These are phyloP conservation scores for Candida piceae DNA, from an alignment of 805 yeast species.

Conservation along the genomic window DNA sequence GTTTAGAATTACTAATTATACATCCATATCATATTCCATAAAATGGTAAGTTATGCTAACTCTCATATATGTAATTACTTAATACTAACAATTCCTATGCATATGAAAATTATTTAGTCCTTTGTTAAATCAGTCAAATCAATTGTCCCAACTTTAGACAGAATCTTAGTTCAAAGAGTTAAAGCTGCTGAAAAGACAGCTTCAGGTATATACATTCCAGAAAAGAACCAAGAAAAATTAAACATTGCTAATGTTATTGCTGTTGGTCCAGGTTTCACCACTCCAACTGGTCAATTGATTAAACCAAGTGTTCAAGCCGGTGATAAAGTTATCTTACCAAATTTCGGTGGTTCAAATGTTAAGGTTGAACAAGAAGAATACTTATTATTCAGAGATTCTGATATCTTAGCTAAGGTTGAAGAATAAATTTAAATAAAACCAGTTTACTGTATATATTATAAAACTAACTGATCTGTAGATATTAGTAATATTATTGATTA, in stretches of 20 bases:
- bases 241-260: constrained; percentile 90
- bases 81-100: too few relatives aligned
- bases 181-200: constrained; percentile 91
- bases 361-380: constrained; percentile 65
- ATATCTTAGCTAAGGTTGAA: constrained; percentile 89
- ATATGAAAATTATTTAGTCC: constrained; percentile 33
- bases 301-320: constrained; percentile 79
- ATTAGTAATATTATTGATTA: too few relatives aligned
- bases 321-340: constrained; percentile 91
- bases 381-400: constrained; percentile 79
- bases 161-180: constrained; percentile 92
- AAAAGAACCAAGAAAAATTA: constrained; percentile 90
- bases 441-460: too few relatives aligned
- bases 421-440: too few relatives aligned
- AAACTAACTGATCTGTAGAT: too few relatives aligned
- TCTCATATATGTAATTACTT: too few relatives aligned
- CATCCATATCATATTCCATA: too few relatives aligned
- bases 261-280: constrained; percentile 89
- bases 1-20: too few relatives aligned
- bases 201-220: constrained; percentile 90
- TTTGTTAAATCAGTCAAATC: constrained; percentile 78
- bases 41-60: too few relatives aligned
- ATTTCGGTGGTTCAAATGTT: constrained; percentile 87
- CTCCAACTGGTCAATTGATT: constrained; percentile 67
- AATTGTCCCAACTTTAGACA: constrained; percentile 89